phyloP scores from a whole-genome alignment of 305 asterid genomes.

The Plantago rigida region DNA sequence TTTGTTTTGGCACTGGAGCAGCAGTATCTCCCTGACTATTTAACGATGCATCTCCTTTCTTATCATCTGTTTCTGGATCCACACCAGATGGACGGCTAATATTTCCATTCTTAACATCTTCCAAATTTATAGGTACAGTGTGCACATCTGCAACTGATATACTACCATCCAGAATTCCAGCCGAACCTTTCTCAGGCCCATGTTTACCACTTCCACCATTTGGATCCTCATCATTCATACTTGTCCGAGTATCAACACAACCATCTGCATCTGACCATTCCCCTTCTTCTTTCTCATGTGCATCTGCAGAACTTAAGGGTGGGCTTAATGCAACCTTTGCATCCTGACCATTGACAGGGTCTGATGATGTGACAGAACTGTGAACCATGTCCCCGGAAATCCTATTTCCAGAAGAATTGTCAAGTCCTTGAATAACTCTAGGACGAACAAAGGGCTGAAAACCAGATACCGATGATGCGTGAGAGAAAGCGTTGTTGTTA shows the following conservation, averaged over 20 bases:
- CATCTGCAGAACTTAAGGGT: conserved; percentile 36
- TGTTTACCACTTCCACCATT: conserved; percentile 36
- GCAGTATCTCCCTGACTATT: conserved; percentile 67
- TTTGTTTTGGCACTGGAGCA: conserved; percentile 50
- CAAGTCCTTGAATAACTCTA: conserved; percentile 40
- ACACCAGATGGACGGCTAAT: conserved; percentile 29
- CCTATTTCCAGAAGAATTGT: conserved; percentile 31
- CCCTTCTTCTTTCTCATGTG: conserved; percentile 93
- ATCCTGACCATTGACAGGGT: conserved; percentile 36
- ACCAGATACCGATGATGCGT: conserved; percentile 89
- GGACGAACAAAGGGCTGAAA: conserved; percentile 91
- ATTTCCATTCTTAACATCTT: conserved; percentile 46
- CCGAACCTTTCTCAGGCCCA: conserved; percentile 36
- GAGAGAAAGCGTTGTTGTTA: conserved; percentile 89
- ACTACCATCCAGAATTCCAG: conserved; percentile 33
- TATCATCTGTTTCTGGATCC: conserved; percentile 53
- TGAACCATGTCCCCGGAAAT: conserved; percentile 28
- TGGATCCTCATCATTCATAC: conserved; percentile 34
- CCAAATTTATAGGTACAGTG: conserved; percentile 31
- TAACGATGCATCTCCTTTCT: conserved; percentile 39
- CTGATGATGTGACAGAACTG: conserved; percentile 32
- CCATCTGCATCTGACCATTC: conserved; percentile 98
- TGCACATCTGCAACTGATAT: conserved; percentile 30
- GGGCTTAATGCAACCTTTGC: conserved; percentile 34
- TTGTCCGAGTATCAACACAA: conserved; percentile 39